Evolutionary conservation across 768 basidiomycete genomes (phyloP), one percentile per base, ranked within the genome.

Genomic region (Panaeolus papilionaceus): DNA sequence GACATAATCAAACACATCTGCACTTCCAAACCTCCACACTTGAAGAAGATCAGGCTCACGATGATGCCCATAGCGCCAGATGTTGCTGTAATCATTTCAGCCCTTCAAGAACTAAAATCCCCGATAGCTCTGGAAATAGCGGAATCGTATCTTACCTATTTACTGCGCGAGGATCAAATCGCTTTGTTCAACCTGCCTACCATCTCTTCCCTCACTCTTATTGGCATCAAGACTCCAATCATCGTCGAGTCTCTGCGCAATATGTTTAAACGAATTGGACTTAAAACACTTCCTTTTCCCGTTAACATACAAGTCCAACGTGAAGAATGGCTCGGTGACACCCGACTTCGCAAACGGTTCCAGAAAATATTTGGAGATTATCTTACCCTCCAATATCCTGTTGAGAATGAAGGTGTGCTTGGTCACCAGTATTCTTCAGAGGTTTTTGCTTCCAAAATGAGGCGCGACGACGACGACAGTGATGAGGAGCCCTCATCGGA

Each of bases 41-140:
- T 74, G 6, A 62, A 63, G 58, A 72, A 64, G 39, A 44, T 74
- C 7, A 65, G 70, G 11, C 72, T 74, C 18, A 23, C n/a, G 1
- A 49, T 49, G 47, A 49, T 49, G 47, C 12, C 47, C 47, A 9
- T 7, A 6, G 6, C 7, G 20, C 7, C 6, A 12, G 5, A 44
- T 18, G 9, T 49, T 49, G 3, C 47, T 18, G 47, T 10, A 8
- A 10, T 49, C n/a, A 20, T 49, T 23, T 49, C 47, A 23, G n/a
- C 47, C 20, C 47, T 49, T 4, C 47, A 49, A 12, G 47, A 49
- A 49, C 47, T 49, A 3, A 23, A 49, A 49, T 23, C 47, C 47
- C 20, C 47, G 2, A 49, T 49, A 6, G 47, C 23, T 3, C n/a
- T 49, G 23, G 47, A 49, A 26, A 18, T 49, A 4, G 47, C 20